phyloP scores from a whole-genome alignment of 192 early-diverging fungal genomes.

The Coemansia sp. region DNA sequence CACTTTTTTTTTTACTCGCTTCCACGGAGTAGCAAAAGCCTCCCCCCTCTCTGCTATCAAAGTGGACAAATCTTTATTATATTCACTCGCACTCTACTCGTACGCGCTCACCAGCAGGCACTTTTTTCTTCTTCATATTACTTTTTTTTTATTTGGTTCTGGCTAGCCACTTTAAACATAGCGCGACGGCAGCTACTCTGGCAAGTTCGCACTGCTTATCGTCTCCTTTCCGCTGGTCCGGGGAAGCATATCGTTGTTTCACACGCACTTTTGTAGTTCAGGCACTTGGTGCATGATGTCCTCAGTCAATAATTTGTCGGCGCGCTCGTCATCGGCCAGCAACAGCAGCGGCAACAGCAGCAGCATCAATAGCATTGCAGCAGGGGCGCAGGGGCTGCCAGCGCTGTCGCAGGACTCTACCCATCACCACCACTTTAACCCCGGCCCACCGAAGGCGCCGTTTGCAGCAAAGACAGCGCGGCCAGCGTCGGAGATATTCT shows the following conservation, averaged over 20 bases:
- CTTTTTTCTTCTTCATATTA: neutral
- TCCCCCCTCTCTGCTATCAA: neutral
- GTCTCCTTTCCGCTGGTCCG: neutral
- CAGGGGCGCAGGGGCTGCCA: conserved; percentile 7
- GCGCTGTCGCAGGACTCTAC: conserved; percentile 9
- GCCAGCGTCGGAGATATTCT: conserved; percentile 48
- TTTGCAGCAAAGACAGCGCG: conserved; percentile 29
- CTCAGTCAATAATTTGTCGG: conserved; percentile 18
- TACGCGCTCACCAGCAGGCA: neutral
- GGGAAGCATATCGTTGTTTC: neutral
- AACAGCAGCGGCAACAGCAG: conserved; percentile 15
- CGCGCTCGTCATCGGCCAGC: conserved; percentile 18
- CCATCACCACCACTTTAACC: conserved; percentile 17
- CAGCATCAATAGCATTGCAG: neutral
- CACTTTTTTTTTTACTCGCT: neutral
- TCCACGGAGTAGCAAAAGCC: too few relatives aligned
- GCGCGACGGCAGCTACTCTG: neutral
- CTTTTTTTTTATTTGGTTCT: neutral
- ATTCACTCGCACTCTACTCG: neutral
- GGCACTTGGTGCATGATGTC: conserved; percentile 32
- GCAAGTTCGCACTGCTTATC: neutral
- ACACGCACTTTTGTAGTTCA: neutral
- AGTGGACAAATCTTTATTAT: neutral
- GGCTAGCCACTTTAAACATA: neutral
- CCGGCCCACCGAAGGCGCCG: conserved; percentile 26